Conservation (phyloP, 2,329 filamentous ascomycete genomes). For the Hymenoscyphus fraxineus region DNA sequence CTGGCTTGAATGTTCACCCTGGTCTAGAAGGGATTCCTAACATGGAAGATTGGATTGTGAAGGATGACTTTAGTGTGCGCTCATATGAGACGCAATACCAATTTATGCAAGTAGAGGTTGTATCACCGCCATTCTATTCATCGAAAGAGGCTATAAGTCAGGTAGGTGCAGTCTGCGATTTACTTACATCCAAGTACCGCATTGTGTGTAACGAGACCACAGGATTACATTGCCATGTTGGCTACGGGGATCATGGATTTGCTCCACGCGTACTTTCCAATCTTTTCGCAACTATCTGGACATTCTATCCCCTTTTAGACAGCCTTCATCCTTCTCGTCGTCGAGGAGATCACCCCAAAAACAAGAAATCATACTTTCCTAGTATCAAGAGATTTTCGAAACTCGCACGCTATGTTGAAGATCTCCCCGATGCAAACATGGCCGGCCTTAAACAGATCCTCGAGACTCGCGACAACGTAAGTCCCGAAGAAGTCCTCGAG, state of each 20-base stretch:
- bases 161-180: slow-evolving; percentile 10
- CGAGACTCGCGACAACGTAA: not conserved
- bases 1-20: no score
- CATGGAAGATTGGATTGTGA: not conserved
- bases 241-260: slow-evolving; percentile 27
- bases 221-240: slow-evolving; percentile 35
- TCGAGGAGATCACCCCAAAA: not conserved
- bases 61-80: no score
- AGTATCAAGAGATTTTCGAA: not conserved
- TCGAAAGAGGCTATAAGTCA: not conserved
- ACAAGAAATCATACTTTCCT: no score
- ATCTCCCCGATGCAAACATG: not conserved
- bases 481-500: no score
- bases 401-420: not conserved
- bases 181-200: slow-evolving; percentile 19
- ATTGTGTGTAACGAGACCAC: slow-evolving; percentile 25
- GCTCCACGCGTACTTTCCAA: slow-evolving; percentile 28
- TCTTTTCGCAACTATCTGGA: slow-evolving; percentile 27
- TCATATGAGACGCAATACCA: no score
- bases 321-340: slow-evolving; percentile 23
- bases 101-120: not conserved
- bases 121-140: not conserved
- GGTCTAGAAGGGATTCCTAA: no score
- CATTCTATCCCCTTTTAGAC: slow-evolving; percentile 32
- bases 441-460: not conserved